phyloP scores from a whole-genome alignment of 805 yeast genomes.

The Myxozyma neotropica region DNA sequence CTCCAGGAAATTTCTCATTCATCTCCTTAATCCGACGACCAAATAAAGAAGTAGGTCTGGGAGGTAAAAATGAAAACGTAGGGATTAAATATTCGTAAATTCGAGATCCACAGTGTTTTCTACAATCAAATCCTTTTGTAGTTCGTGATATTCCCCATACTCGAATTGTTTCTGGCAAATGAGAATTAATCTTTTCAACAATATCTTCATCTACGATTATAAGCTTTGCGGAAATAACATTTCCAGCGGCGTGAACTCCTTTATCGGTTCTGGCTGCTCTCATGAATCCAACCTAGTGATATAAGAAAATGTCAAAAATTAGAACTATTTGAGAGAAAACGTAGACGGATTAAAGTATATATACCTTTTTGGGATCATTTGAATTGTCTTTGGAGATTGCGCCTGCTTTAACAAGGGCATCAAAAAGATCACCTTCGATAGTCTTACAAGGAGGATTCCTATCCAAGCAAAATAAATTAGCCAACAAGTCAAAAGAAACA shows the following conservation, averaged over 20 bases:
- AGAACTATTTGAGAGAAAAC: background rate
- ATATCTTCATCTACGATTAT: constrained; percentile 81
- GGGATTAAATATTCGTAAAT: constrained; percentile 93
- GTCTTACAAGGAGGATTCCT: constrained; percentile 80
- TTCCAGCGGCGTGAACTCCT: constrained; percentile 98
- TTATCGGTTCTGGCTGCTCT: constrained; percentile 76
- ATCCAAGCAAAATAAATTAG: background rate
- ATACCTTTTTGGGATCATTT: constrained; percentile 73
- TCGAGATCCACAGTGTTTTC: constrained; percentile 94
- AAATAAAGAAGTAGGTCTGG: constrained; percentile 74
- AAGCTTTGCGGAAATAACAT: constrained; percentile 79
- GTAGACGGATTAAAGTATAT: background rate
- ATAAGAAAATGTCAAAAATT: background rate
- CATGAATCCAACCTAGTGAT: constrained; percentile 59
- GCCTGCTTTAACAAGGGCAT: constrained; percentile 82
- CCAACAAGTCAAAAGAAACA: too few species aligned
- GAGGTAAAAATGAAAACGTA: constrained; percentile 85
- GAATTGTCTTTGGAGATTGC: constrained; percentile 86
- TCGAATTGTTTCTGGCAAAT: constrained; percentile 82
- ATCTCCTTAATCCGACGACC: constrained; percentile 40
- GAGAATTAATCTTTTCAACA: constrained; percentile 68
- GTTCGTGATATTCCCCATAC: constrained; percentile 92
- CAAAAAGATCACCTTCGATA: constrained; percentile 85
- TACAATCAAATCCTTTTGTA: constrained; percentile 88
- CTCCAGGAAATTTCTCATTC: constrained; percentile 16